These are phyloP conservation scores for Tylopilus cervinicoccineus DNA, from an alignment of 768 basidiomycete species.

Conservation along the genomic window DNA sequence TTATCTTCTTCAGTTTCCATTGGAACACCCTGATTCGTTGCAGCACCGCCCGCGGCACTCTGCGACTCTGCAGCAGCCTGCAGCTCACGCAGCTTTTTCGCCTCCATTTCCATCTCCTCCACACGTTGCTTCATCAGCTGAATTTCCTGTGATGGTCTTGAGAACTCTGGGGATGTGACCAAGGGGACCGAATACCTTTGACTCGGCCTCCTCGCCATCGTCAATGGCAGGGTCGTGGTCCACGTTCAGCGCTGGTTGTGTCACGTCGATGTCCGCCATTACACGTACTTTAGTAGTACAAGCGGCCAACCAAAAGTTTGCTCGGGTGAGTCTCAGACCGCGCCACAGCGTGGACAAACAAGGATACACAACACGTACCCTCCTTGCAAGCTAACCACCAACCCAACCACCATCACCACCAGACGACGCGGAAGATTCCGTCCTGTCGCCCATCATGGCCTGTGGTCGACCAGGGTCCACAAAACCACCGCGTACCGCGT, in stretches of 20 bases:
- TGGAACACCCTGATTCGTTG: conserved; percentile 43
- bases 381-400: too few species aligned
- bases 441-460: background rate
- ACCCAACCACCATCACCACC: background rate
- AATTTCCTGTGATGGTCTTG: conserved; percentile 59
- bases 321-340: conserved; percentile 9
- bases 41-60: conserved; percentile 41
- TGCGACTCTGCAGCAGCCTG: conserved; percentile 73
- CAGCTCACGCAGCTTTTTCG: conserved; percentile 80
- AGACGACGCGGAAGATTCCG: conserved; percentile 4
- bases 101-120: conserved; percentile 91
- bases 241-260: conserved; percentile 36
- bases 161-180: conserved; percentile 8
- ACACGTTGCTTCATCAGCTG: conserved; percentile 88
- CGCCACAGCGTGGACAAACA: conserved; percentile 26
- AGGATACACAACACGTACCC: conserved; percentile 19
- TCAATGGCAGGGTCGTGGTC: conserved; percentile 36
- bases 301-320: conserved; percentile 23
- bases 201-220: conserved; percentile 61
- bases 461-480: conserved; percentile 5
- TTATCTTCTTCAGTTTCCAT: conserved; percentile 87
- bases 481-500: conserved; percentile 22
- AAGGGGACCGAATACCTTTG: conserved; percentile 40
- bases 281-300: conserved; percentile 17
- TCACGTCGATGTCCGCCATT: conserved; percentile 53